Evolutionary conservation across 352 stramenopile genomes (phyloP).

Genomic region (Phytophthora pisi): DNA sequence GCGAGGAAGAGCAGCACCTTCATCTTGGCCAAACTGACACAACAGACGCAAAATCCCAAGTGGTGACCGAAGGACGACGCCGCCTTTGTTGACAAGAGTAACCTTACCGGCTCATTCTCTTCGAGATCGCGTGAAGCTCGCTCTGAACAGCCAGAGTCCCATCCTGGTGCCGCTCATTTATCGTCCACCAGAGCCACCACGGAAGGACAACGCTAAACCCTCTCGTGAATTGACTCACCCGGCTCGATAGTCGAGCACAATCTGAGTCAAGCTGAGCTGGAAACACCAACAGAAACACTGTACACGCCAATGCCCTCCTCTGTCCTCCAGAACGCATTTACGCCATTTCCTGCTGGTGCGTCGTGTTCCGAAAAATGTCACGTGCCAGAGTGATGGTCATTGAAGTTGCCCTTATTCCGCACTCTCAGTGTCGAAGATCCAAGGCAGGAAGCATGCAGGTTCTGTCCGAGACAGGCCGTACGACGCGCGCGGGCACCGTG

Average conservation of each 20-base stretch:
- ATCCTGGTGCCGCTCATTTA: conserved; percentile 5
- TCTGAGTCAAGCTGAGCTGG: not conserved
- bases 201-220: conserved; percentile 4
- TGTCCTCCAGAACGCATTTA: no score
- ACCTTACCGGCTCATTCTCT: not conserved
- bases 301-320: no score
- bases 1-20: conserved; percentile 6
- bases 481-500: not conserved
- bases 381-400: conserved; percentile 48
- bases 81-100: not conserved
- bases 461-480: conserved; percentile 18
- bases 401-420: conserved; percentile 35
- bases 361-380: conserved; percentile 7
- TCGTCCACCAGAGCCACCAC: conserved; percentile 1
- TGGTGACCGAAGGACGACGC: not conserved
- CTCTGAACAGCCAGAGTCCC: no score
- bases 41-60: conserved; percentile 9
- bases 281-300: no score
- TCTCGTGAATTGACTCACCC: not conserved
- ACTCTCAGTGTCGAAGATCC: conserved; percentile 21
- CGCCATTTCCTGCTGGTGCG: no score
- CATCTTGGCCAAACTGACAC: conserved; percentile 19
- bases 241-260: no score
- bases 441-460: conserved; percentile 17
- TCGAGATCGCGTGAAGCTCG: conserved; percentile 5